Percentiles rank a stretch among this genome's conserved stretches.
Evolutionary conservation across 495 filamentous ascomycete species (phyloP).

Genomic region (Aspergillus affinis): DNA sequence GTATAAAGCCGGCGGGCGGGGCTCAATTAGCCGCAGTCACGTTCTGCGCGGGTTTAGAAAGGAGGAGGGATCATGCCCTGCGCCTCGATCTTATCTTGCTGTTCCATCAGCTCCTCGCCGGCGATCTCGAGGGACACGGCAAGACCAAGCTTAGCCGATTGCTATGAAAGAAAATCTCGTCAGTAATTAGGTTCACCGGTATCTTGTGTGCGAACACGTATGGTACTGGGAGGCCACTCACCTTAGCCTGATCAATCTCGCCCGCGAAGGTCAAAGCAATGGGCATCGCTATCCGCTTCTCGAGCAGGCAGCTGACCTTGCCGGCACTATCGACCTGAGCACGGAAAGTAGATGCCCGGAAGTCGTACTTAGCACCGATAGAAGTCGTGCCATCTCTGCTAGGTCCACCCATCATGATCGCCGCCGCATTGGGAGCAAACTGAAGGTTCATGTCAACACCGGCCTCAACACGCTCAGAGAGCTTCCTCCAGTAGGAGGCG

Average conservation of each 20-base stretch:
- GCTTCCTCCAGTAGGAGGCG: constrained; percentile 90
- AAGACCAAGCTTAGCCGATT: constrained; percentile 91
- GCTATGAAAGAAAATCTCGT: constrained; percentile 51
- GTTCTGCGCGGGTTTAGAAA: constrained; percentile 44
- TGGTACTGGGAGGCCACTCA: constrained; percentile 44
- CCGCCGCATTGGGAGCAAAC: constrained; percentile 62
- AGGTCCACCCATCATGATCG: constrained; percentile 66
- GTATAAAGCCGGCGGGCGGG: constrained; percentile 17
- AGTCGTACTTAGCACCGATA: constrained; percentile 97
- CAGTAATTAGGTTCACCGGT: constrained; percentile 11
- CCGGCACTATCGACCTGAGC: constrained; percentile 94
- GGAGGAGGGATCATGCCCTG: constrained; percentile 50
- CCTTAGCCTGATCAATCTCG: constrained; percentile 95
- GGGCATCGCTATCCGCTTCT: constrained; percentile 90
- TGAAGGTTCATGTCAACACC: constrained; percentile 93
- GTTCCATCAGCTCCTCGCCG: constrained; percentile 86
- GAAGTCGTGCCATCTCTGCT: constrained; percentile 86
- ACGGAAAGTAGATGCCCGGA: constrained; percentile 88
- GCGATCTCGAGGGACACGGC: constrained; percentile 91
- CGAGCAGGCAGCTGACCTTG: constrained; percentile 86
- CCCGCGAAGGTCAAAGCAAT: constrained; percentile 92
- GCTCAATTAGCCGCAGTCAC: constrained; percentile 12
- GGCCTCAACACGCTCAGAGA: constrained; percentile 95
- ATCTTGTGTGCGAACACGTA: constrained; percentile 11
- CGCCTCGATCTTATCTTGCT: constrained; percentile 68